Percentiles rank a stretch among this genome's conserved stretches.
Conservation (phyloP, 805 yeast species). For the Yarrowia sp. region DNA sequence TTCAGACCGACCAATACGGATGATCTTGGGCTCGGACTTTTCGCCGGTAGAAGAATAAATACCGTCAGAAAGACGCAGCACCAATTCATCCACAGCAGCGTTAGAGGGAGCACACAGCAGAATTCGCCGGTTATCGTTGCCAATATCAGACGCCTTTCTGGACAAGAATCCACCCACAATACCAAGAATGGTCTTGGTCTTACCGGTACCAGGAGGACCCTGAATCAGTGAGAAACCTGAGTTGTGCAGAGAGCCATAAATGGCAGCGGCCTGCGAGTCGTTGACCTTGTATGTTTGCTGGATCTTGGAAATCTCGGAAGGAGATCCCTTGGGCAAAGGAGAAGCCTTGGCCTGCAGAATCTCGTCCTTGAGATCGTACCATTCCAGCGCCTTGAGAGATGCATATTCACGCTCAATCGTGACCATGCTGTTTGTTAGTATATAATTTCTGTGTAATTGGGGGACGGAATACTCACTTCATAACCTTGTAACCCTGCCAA, state of each 20-base stretch:
- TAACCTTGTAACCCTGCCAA: conserved; percentile 65
- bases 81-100: conserved; percentile 97
- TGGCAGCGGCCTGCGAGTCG: conserved; percentile 87
- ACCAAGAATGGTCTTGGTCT: conserved; percentile 93
- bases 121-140: conserved; percentile 46
- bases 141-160: conserved; percentile 29
- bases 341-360: conserved; percentile 67
- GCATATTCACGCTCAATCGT: conserved; percentile 92
- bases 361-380: conserved; percentile 68
- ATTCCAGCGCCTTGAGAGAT: conserved; percentile 74
- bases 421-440: conserved; percentile 50
- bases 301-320: conserved; percentile 41
- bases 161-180: conserved; percentile 68
- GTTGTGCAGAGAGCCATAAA: conserved; percentile 61
- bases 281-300: conserved; percentile 57
- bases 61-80: conserved; percentile 73
- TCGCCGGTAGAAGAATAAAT: conserved; percentile 47
- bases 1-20: conserved; percentile 86
- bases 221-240: conserved; percentile 88
- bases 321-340: conserved; percentile 33
- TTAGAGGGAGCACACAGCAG: conserved; percentile 96
- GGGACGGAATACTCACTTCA: conserved; percentile 43
- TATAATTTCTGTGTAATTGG: too few relatives aligned
- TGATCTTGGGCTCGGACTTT: conserved; percentile 59
- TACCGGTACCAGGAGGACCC: conserved; percentile 99